A percentile compares a stretch with the other conserved stretches of the same genome.
Conservation (phyloP, 352 stramenopile genomes). For the Pythium grandisporangium region DNA sequence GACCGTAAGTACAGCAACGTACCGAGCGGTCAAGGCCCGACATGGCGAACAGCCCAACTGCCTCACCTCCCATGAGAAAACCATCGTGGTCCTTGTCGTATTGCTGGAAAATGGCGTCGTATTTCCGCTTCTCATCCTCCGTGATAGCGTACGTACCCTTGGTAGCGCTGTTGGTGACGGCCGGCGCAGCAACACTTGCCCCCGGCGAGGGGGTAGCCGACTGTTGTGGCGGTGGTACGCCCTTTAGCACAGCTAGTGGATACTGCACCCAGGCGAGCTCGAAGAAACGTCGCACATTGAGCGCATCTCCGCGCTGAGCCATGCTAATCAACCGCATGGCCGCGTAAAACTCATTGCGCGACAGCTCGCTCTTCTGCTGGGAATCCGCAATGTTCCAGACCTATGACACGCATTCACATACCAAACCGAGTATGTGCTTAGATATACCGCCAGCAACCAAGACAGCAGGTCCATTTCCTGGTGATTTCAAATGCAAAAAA, state of each 20-base stretch:
- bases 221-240: slow-evolving; percentile 31
- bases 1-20: too few species aligned
- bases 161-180: not conserved
- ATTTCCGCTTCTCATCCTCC: slow-evolving; percentile 83
- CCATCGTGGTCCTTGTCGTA: slow-evolving; percentile 87
- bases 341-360: slow-evolving; percentile 75
- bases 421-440: too few species aligned
- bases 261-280: slow-evolving; percentile 47
- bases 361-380: slow-evolving; percentile 66
- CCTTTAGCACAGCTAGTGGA: slow-evolving; percentile 54
- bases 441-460: too few species aligned
- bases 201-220: slow-evolving; percentile 2
- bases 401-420: too few species aligned
- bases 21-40: slow-evolving; percentile 86
- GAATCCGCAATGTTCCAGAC: slow-evolving; percentile 75
- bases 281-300: slow-evolving; percentile 60
- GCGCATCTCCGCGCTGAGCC: slow-evolving; percentile 62
- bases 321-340: slow-evolving; percentile 82
- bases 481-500: not conserved
- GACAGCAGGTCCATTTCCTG: too few species aligned
- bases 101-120: slow-evolving; percentile 89
- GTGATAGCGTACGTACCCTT: slow-evolving; percentile 70
- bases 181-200: not conserved
- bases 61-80: slow-evolving; percentile 86
- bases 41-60: slow-evolving; percentile 91